phyloP scores from a whole-genome alignment of 2,329 filamentous ascomycete species.

The Aspergillus fijiensis region DNA sequence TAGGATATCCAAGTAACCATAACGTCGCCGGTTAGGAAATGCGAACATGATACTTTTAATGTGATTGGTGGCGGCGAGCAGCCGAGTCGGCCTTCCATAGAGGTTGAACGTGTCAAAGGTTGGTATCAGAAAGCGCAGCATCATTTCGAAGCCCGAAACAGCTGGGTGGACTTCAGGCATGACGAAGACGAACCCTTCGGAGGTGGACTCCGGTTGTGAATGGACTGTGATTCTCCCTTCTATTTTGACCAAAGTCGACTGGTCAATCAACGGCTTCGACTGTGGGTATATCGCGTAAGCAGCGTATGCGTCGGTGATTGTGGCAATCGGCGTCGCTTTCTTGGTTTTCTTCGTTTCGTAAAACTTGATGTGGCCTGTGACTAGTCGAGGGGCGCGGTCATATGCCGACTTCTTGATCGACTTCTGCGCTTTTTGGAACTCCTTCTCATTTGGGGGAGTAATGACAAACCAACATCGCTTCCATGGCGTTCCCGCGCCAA shows the following conservation, averaged over 20 bases:
- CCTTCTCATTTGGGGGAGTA: conserved; percentile 88
- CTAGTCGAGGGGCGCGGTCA: conserved; percentile 66
- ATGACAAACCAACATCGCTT: conserved; percentile 96
- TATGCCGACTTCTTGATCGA: conserved; percentile 76
- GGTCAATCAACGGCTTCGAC: conserved; percentile 87
- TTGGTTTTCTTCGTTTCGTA: conserved; percentile 94
- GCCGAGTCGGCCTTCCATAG: conserved; percentile 82
- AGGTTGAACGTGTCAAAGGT: conserved; percentile 89
- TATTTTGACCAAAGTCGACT: conserved; percentile 89
- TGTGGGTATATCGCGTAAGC: conserved; percentile 96
- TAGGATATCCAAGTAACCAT: conserved; percentile 85
- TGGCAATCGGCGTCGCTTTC: conserved; percentile 85
- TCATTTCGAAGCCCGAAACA: conserved; percentile 90
- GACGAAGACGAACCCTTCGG: conserved; percentile 94
- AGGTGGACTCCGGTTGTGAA: conserved; percentile 70
- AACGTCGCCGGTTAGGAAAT: conserved; percentile 83
- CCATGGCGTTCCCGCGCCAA: conserved; percentile 95
- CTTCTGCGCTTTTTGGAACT: conserved; percentile 80
- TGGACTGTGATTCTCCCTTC: conserved; percentile 90
- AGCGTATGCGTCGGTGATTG: conserved; percentile 84
- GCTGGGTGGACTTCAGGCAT: conserved; percentile 96
- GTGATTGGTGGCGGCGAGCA: conserved; percentile 85
- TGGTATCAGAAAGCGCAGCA: conserved; percentile 88
- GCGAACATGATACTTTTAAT: conserved; percentile 94
- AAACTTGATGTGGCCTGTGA: conserved; percentile 91